A percentile compares a stretch with the other conserved stretches of the same genome.
phyloP scores from a whole-genome alignment of 352 stramenopile genomes.

The Plasmopara halstedii region DNA sequence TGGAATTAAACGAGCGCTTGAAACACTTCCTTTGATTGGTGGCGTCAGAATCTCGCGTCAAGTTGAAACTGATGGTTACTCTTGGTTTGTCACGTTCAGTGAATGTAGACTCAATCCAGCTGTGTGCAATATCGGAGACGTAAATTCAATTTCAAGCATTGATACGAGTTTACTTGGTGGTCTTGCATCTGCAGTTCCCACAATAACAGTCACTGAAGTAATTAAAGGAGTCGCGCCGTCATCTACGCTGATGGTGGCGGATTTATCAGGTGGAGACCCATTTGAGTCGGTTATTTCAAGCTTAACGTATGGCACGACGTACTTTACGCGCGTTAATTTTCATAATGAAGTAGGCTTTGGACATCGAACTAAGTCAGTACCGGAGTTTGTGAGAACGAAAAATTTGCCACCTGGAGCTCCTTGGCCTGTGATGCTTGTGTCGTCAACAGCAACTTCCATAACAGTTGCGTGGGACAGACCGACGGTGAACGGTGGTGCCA shows the following conservation, averaged over 20 bases:
- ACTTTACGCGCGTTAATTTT: conserved; percentile 89
- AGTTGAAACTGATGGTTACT: conserved; percentile 64
- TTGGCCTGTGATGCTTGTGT: conserved; percentile 78
- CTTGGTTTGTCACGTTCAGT: conserved; percentile 88
- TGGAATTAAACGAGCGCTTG: conserved; percentile 37
- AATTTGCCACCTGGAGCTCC: conserved; percentile 85
- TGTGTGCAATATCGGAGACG: conserved; percentile 89
- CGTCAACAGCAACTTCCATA: conserved; percentile 87
- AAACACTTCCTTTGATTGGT: conserved; percentile 43
- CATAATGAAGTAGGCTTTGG: conserved; percentile 86
- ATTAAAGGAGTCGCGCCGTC: conserved; percentile 43
- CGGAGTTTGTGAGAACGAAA: conserved; percentile 75
- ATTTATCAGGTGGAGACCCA: conserved; percentile 69
- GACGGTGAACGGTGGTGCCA: conserved; percentile 85
- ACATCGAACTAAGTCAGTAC: conserved; percentile 47
- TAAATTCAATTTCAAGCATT: conserved; percentile 49
- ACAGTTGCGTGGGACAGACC: conserved; percentile 87
- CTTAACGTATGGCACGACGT: conserved; percentile 79
- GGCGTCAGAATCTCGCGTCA: conserved; percentile 54
- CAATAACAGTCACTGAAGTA: conserved; percentile 44
- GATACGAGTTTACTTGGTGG: conserved; percentile 41
- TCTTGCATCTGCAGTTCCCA: conserved; percentile 20
- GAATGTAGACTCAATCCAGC: conserved; percentile 54
- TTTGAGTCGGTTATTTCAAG: conserved; percentile 55
- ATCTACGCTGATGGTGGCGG: conserved; percentile 46